Evolutionary conservation across 1,284 basidiomycete species (phyloP), one percentile per base, ranked within the genome.

Genomic region (Phellopilus nigrolimitatus): DNA sequence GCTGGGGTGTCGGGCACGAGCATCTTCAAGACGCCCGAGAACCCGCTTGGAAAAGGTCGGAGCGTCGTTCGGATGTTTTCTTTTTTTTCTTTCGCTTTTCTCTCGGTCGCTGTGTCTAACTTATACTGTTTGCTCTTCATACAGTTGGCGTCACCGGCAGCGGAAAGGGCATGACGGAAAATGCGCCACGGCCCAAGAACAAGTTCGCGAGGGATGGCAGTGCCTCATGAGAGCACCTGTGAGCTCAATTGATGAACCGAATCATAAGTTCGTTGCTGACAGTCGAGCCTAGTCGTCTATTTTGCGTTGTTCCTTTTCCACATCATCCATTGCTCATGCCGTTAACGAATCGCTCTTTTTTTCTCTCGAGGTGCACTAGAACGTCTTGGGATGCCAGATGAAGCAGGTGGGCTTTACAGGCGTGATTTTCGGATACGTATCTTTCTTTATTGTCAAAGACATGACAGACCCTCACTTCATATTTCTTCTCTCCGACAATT

Each of bases 11-110:
- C 89, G 49, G 93, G 93, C 36, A 91, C 87, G 62, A 93, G 90
- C 61, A 95, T 97, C 60, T 98, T 98, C 78, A 90, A 91, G 70
- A 98, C 94, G 3, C 92, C 94, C 10, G 94, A 97, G 61, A 95
- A 95, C 65, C 92, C 93, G 1, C 70, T 91, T 33, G 94, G 94
- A 44, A 81, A 80, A 79, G 88, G 88, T 86, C 61, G 48, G 75
- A 62, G 5, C n/a, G 12, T 41, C 60, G 62, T 65, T 62, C 49
- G 54, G 52, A 37, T 34, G 34, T 45, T 44, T 37, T 53, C 37
- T 47, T 19, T 57, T 6, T 49, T 47, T 48, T 40, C n/a, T 44
- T 37, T 53, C 37, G 47, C 17, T 57, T 6, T 49, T 47, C 47
- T 40, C 51, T 49, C 57, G 53, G 58, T 50, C 56, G 51, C 54